Percentiles rank a stretch among this genome's conserved stretches.
These are phyloP conservation scores for Porogramme epimiltina DNA, from an alignment of 1,284 basidiomycete species.

Conservation along the genomic window DNA sequence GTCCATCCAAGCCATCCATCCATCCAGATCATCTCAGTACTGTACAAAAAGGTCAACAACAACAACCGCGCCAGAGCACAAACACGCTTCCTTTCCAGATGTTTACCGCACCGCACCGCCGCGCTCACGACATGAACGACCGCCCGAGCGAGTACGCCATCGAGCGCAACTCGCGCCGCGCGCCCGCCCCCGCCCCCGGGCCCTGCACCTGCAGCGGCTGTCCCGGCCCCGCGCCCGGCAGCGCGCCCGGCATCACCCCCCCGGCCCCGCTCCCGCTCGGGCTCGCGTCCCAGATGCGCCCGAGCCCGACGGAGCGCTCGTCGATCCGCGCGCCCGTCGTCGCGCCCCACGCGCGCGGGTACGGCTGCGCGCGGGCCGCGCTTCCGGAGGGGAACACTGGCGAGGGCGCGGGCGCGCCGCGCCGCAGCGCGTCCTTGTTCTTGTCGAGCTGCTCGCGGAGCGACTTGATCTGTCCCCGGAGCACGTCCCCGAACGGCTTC, in stretches of 20 bases:
- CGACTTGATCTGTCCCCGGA: constrained; percentile 59
- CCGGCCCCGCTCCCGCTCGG: constrained; percentile 5
- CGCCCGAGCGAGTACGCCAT: constrained; percentile 26
- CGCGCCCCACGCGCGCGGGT: too few relatives aligned
- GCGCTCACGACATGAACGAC: constrained; percentile 26
- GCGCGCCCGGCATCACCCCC: constrained; percentile 29
- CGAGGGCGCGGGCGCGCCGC: background rate
- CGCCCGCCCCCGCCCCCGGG: constrained; percentile 1
- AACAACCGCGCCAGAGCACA: too few relatives aligned
- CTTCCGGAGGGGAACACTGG: background rate
- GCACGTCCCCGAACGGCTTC: constrained; percentile 49
- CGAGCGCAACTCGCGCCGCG: constrained; percentile 23
- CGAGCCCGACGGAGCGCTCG: constrained; percentile 19
- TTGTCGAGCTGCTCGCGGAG: constrained; percentile 64
- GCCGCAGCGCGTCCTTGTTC: constrained; percentile 9
- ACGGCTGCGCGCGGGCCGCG: too few relatives aligned
- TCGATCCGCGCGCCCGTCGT: constrained; percentile 7
- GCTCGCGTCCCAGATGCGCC: constrained; percentile 27
- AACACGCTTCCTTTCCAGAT: too few relatives aligned
- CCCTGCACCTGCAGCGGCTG: too few relatives aligned
- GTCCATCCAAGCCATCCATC: too few relatives aligned
- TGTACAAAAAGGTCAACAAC: too few relatives aligned
- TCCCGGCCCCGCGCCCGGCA: constrained; percentile 15
- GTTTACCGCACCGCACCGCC: too few relatives aligned
- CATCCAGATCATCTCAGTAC: too few relatives aligned